Conservation (phyloP, 2,329 filamentous ascomycete species). For the Mycosphaerelloides madeirae region DNA sequence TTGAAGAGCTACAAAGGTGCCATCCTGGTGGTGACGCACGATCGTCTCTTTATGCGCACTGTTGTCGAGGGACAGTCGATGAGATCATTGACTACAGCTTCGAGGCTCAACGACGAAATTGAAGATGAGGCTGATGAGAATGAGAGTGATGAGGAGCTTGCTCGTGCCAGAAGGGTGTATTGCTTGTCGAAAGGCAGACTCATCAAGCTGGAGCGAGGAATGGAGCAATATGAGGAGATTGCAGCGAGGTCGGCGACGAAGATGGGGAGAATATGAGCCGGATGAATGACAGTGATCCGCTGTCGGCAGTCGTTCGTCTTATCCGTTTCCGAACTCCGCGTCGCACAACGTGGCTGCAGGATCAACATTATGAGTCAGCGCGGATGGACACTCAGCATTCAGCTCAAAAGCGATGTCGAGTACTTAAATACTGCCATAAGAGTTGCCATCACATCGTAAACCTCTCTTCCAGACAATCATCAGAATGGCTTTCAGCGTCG, state of each 20-base stretch:
- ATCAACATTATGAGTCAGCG: too few species aligned
- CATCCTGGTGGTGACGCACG: constrained; percentile 72
- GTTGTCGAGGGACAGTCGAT: constrained; percentile 59
- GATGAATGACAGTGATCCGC: too few species aligned
- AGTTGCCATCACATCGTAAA: too few species aligned
- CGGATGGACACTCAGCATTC: too few species aligned
- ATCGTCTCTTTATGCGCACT: constrained; percentile 72
- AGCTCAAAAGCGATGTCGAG: too few species aligned
- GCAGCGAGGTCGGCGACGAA: constrained; percentile 15
- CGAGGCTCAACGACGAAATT: constrained; percentile 24
- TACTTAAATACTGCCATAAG: too few species aligned
- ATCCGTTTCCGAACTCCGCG: too few species aligned
- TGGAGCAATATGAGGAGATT: constrained; percentile 22
- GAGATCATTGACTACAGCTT: constrained; percentile 10
- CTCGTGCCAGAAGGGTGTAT: constrained; percentile 14
- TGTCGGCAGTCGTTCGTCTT: too few species aligned
- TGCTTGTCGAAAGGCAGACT: constrained; percentile 16
- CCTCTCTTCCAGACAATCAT: too few species aligned
- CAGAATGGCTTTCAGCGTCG: too few species aligned
- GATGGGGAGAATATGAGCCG: constrained; percentile 7
- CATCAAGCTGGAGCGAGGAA: constrained; percentile 12
- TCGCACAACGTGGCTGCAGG: too few species aligned
- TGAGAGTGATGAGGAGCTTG: constrained; percentile 13
- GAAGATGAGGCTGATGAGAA: constrained; percentile 10
- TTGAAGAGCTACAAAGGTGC: constrained; percentile 67